Conservation (phyloP, 164 flowering plant genomes). For the Nymphaea thermarum region DNA sequence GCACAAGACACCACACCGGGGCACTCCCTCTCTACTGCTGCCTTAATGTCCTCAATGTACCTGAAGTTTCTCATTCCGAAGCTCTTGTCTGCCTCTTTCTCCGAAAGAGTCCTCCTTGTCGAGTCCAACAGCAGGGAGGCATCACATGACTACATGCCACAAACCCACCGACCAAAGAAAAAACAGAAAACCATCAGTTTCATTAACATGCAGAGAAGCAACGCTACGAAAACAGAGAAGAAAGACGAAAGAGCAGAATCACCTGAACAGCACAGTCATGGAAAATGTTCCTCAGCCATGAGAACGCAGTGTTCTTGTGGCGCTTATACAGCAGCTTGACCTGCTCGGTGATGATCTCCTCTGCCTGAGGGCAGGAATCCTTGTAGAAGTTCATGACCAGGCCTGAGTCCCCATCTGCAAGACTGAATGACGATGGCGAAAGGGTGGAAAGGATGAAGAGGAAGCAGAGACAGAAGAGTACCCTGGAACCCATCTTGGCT, state of each 20-base stretch:
- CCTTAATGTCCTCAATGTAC: constrained; percentile 80
- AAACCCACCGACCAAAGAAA: background rate
- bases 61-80: constrained; percentile 95
- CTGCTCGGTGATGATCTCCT: constrained; percentile 83
- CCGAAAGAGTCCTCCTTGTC: constrained; percentile 84
- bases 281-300: constrained; percentile 98
- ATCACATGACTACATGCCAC: constrained; percentile 64
- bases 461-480: constrained; percentile 35
- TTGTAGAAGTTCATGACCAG: constrained; percentile 82
- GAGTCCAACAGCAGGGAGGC: constrained; percentile 95
- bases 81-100: constrained; percentile 98
- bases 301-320: constrained; percentile 99
- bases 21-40: constrained; percentile 96
- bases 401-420: constrained; percentile 43
- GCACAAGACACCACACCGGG: constrained; percentile 94
- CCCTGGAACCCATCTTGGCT: constrained; percentile 35
- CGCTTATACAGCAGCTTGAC: constrained; percentile 92
- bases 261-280: constrained; percentile 99
- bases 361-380: constrained; percentile 92
- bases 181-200: background rate
- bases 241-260: background rate
- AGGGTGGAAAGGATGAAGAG: constrained; percentile 21
- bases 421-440: constrained; percentile 24
- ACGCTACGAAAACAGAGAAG: background rate
- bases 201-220: background rate